Evolutionary conservation across 331 rosid species (phyloP).

Genomic region (Erythrophleum ivorense): DNA sequence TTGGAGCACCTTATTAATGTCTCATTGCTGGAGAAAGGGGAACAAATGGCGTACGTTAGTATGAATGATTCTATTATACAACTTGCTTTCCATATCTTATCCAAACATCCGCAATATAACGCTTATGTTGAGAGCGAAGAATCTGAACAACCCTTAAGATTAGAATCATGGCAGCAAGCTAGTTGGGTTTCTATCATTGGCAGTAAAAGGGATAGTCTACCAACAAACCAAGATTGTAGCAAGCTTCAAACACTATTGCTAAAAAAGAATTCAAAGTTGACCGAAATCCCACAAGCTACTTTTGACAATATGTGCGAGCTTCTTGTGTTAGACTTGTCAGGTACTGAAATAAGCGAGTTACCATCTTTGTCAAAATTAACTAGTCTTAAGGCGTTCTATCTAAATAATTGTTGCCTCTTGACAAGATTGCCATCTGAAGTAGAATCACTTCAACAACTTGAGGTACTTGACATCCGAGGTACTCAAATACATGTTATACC

Average conservation of each 20-base stretch:
- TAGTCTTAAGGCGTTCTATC: background rate
- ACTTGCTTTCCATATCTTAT: background rate
- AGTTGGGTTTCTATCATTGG: slow-evolving; percentile 14
- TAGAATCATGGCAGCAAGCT: background rate
- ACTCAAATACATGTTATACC: background rate
- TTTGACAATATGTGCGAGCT: background rate
- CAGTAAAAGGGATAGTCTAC: background rate
- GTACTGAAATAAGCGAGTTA: background rate
- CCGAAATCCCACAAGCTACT: background rate
- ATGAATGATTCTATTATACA: slow-evolving; percentile 12
- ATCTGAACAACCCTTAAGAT: background rate
- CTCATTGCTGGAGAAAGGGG: background rate
- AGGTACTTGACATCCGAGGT: slow-evolving; percentile 24
- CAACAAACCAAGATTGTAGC: background rate
- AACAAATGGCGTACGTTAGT: background rate
- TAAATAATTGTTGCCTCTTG: background rate
- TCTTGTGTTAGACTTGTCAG: slow-evolving; percentile 10
- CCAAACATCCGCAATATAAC: background rate
- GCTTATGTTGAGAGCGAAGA: background rate
- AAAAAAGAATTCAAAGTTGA: background rate
- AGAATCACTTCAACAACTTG: background rate
- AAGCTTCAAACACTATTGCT: background rate
- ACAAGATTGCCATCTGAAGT: background rate
- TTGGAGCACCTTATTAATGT: slow-evolving; percentile 3
- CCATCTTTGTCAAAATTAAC: slow-evolving; percentile 15